phyloP scores from a whole-genome alignment of 768 basidiomycete species.

The Melanogaster broomeanus region DNA sequence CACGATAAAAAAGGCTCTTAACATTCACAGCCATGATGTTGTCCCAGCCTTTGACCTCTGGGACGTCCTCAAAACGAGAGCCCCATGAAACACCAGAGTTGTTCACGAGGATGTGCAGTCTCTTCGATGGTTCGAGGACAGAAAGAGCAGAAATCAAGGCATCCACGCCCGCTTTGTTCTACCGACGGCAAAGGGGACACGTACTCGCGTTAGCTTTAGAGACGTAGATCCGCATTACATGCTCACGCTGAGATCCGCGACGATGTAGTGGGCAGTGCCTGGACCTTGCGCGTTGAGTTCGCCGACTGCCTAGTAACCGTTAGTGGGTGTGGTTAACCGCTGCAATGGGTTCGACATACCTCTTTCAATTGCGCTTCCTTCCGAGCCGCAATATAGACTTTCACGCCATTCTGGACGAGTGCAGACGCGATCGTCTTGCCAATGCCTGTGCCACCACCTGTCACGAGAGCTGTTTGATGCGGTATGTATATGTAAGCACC shows the following conservation, averaged over 20 bases:
- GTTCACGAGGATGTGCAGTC: conserved; percentile 81
- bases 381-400: conserved; percentile 87
- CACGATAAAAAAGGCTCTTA: conserved; percentile 82
- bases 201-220: not conserved
- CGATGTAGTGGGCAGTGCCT: conserved; percentile 70
- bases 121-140: conserved; percentile 55
- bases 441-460: conserved; percentile 82
- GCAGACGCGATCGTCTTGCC: conserved; percentile 84
- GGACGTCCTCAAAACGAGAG: conserved; percentile 64
- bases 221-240: not conserved
- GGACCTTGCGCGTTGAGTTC: conserved; percentile 62
- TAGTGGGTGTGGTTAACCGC: not conserved
- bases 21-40: conserved; percentile 82
- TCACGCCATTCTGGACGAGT: conserved; percentile 83
- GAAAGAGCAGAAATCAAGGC: conserved; percentile 68
- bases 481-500: not conserved
- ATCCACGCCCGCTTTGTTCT: conserved; percentile 83
- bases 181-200: not conserved
- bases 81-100: conserved; percentile 86
- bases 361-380: conserved; percentile 79
- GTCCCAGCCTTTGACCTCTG: conserved; percentile 87
- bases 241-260: conserved; percentile 73
- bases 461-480: conserved; percentile 61
- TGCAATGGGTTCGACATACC: conserved; percentile 40
- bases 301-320: conserved; percentile 43